Evolutionary conservation across 2,329 filamentous ascomycete species (phyloP).

Genomic region (Curvularia eragrostidis): DNA sequence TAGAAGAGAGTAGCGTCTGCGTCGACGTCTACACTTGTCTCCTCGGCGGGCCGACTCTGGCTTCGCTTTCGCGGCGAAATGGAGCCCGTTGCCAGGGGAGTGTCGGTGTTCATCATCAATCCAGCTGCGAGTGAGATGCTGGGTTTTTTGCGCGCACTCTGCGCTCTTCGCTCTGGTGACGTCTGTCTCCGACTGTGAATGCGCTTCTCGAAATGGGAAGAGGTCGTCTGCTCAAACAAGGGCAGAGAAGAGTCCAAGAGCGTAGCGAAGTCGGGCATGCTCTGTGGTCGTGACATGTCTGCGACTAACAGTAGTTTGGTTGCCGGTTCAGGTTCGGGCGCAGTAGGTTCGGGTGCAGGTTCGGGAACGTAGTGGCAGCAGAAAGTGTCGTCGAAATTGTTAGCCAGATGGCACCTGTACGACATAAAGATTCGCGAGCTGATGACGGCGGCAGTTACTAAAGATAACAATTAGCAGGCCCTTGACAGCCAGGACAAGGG

Average conservation of each 20-base stretch:
- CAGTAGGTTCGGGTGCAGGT: not conserved
- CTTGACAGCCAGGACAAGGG: constrained; percentile 6
- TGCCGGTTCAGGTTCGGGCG: not conserved
- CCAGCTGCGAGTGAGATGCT: constrained; percentile 47
- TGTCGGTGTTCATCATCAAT: constrained; percentile 44
- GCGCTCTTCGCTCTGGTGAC: constrained; percentile 31
- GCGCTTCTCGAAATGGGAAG: constrained; percentile 33
- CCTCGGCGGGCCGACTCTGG: constrained; percentile 14
- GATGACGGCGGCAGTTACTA: not conserved
- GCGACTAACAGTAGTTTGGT: not conserved
- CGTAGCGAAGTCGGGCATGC: constrained; percentile 45
- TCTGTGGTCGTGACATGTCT: constrained; percentile 42
- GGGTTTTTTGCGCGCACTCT: constrained; percentile 38
- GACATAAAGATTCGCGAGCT: constrained; percentile 14
- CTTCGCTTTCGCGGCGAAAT: constrained; percentile 29
- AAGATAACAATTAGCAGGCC: constrained; percentile 12
- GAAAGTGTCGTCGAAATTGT: constrained; percentile 19
- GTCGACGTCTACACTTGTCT: constrained; percentile 12
- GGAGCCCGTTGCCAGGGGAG: constrained; percentile 10
- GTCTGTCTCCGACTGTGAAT: constrained; percentile 30
- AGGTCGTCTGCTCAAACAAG: constrained; percentile 21
- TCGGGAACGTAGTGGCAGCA: constrained; percentile 14
- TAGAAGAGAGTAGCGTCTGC: constrained; percentile 40
- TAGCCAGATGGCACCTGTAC: constrained; percentile 16
- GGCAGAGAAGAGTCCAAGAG: constrained; percentile 41